These are phyloP conservation scores for Toxoplasma gondii DNA, from an alignment of 169 alveolate genomes.

Conservation along the genomic window DNA sequence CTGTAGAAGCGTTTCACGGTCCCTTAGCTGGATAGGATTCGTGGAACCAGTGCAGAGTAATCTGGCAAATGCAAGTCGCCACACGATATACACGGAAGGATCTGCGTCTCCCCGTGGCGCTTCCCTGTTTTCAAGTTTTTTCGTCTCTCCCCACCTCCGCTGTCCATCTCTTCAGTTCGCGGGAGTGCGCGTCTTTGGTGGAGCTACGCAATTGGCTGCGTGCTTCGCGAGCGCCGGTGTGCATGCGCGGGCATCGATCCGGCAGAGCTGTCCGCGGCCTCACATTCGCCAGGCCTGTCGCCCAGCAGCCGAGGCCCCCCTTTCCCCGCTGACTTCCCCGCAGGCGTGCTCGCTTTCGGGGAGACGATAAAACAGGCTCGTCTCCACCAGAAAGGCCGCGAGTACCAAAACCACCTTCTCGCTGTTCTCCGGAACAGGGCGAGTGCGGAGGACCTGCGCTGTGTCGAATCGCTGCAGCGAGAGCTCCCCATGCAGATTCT, in stretches of 20 bases:
- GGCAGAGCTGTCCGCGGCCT: not conserved
- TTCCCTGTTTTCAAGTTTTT: not conserved
- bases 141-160: not conserved
- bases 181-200: conserved; percentile 33
- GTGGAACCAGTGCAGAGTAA: no score
- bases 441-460: not conserved
- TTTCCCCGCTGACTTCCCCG: not conserved
- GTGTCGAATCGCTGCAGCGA: not conserved
- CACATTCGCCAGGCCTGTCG: not conserved
- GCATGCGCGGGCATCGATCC: conserved; percentile 21
- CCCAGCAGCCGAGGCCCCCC: not conserved
- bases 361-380: conserved; percentile 12
- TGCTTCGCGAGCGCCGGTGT: conserved; percentile 34
- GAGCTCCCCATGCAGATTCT: conserved; percentile 25
- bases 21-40: no score
- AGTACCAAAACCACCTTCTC: not conserved
- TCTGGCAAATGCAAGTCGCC: no score
- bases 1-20: no score
- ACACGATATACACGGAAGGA: no score
- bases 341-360: not conserved
- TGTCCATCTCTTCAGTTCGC: not conserved
- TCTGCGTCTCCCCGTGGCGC: not conserved
- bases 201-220: conserved; percentile 38
- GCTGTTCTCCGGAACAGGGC: not conserved
- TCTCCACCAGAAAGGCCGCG: not conserved